Base-by-base conservation (phyloP, 2,329 filamentous ascomycete species). In the Aspergillus sp. region DNA sequence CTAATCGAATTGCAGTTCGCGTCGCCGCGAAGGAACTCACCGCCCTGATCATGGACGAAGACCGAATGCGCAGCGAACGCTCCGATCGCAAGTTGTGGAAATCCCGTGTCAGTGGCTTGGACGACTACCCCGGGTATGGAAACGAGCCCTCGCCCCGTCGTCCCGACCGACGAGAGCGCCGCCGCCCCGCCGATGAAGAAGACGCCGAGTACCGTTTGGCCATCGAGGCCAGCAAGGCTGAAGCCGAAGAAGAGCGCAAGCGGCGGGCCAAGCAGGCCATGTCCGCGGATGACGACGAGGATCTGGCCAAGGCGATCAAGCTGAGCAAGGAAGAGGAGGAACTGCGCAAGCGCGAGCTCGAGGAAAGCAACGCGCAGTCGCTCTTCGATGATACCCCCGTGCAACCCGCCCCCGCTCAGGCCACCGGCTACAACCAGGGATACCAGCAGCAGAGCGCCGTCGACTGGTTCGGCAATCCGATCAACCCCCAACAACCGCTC, bases 391-490 rank as follows among this genome's bases (percentile, higher is more conserved):
- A 95, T 62, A 78, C 81, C 22, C 79, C 85, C 5, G 72, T 79
- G 20, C 83, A 86, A 65, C 71, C 78, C 3, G 75, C 83, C 49
- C 87, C 90, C 63, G 82, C 88, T 33, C 90, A 92, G 73, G 84
- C 83, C 38, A 97, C 92, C 13, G 93, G 91, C 33, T 91, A 90
- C 77, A 97, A 96, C 73, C 92, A 96, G 75, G 93, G 93, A 44
- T 99, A 99, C 67, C 92, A 97, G 76, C 94, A 99, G 74, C 93
- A 96, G 68, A 88, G 88, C 52, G 90, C 90, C 11, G 94, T 99
- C 16, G 94, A 99, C 73, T 97, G 95, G 84, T 94, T 95, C 64
- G 94, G 93, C 53, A 99, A 99, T 71, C 90, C 92, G 11, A 87
- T 97, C 65, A 89, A 93, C 53, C 86, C 85, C 64, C 87, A 89